These are phyloP conservation scores for Dactylonectria estremocensis DNA, from an alignment of 2,329 filamentous ascomycete genomes.

Conservation along the genomic window DNA sequence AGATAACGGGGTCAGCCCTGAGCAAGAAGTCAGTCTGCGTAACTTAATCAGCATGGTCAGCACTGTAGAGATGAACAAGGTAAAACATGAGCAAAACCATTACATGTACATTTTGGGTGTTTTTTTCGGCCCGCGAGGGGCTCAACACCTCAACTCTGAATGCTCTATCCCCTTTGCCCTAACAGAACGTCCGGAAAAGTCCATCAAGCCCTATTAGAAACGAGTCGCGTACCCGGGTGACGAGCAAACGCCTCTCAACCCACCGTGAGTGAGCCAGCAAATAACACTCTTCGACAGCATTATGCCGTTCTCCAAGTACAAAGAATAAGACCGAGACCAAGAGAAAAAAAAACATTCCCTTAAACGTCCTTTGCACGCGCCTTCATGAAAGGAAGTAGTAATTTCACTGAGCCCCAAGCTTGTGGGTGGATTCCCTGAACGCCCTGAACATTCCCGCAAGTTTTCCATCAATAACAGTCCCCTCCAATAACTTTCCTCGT, in stretches of 20 bases:
- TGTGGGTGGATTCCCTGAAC: conserved; percentile 48
- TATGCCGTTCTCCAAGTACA: conserved; percentile 29
- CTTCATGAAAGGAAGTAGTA: conserved; percentile 44
- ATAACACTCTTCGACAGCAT: conserved; percentile 29
- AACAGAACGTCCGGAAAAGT: conserved; percentile 31
- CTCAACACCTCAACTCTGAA: conserved; percentile 36
- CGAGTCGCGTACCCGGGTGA: conserved; percentile 8
- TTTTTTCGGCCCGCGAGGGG: conserved; percentile 30
- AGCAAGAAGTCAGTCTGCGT: conserved; percentile 14
- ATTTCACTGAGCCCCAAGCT: conserved; percentile 46
- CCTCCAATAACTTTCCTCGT: conserved; percentile 38
- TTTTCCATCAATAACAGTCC: conserved; percentile 47
- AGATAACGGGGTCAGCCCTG: neutral
- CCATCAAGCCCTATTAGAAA: conserved; percentile 35
- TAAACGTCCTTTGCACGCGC: conserved; percentile 44
- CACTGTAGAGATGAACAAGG: conserved; percentile 38
- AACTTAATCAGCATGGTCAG: conserved; percentile 15
- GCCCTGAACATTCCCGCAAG: conserved; percentile 47
- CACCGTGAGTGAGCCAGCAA: conserved; percentile 4
- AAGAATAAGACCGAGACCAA: conserved; percentile 27
- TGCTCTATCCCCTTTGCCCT: conserved; percentile 30
- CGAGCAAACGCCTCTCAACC: conserved; percentile 4
- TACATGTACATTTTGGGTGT: conserved; percentile 39
- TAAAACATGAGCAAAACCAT: conserved; percentile 25
- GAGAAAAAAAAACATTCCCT: conserved; percentile 25